Evolutionary conservation across 1,284 basidiomycete genomes (phyloP).

Genomic region (Takashimella tepidaria): DNA sequence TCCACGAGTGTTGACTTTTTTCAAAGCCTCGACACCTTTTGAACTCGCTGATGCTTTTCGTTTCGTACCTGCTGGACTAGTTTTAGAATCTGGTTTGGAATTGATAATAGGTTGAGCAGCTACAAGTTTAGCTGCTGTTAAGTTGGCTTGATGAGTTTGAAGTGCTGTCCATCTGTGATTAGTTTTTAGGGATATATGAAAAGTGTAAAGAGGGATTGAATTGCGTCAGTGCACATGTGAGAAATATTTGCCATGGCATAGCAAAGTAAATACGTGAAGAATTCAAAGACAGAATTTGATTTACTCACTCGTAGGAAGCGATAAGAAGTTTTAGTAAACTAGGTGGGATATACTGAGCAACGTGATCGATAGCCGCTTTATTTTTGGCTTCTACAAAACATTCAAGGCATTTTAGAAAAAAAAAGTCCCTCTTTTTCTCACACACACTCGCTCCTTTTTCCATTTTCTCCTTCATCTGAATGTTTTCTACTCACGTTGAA

Average conservation of each 20-base stretch:
- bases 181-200: no score
- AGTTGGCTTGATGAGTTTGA: conserved; percentile 26
- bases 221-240: no score
- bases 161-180: conserved; percentile 24
- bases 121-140: conserved; percentile 28
- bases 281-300: neutral
- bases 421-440: no score
- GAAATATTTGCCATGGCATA: no score
- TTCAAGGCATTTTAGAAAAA: no score
- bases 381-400: conserved; percentile 28
- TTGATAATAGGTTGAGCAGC: conserved; percentile 21
- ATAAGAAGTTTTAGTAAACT: conserved; percentile 9
- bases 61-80: conserved; percentile 21
- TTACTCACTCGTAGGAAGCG: conserved; percentile 25
- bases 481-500: conserved; percentile 20
- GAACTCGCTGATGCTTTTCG: conserved; percentile 21
- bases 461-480: neutral
- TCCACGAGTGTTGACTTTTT: conserved; percentile 42
- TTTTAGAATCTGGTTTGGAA: conserved; percentile 16
- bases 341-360: conserved; percentile 30
- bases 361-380: conserved; percentile 28
- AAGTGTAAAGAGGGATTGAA: no score
- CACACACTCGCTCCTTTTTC: no score
- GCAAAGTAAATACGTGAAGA: neutral
- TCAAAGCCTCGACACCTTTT: conserved; percentile 40